A percentile compares a stretch with the other conserved stretches of the same genome.
These are phyloP conservation scores for Geosmithia flava DNA, from an alignment of 2,329 filamentous ascomycete genomes.

Conservation along the genomic window DNA sequence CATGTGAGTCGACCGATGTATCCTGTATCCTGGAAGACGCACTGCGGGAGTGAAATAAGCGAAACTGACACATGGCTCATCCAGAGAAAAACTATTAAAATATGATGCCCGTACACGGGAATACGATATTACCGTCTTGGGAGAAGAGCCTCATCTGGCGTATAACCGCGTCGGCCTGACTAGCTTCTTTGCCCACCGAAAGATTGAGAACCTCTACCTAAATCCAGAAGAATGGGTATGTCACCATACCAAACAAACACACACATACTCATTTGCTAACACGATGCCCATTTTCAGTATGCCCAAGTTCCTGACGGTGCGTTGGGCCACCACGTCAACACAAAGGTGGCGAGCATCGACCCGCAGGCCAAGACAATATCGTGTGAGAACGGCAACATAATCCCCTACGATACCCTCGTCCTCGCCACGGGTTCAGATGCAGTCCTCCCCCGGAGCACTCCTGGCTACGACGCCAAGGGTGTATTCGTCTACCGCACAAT, in stretches of 20 bases:
- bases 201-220: constrained; percentile 78
- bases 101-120: constrained; percentile 63
- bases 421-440: constrained; percentile 82
- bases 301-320: constrained; percentile 51
- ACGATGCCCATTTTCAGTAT: constrained; percentile 36
- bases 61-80: background rate
- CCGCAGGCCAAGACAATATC: constrained; percentile 50
- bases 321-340: constrained; percentile 65
- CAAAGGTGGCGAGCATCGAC: constrained; percentile 53
- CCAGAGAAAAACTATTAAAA: constrained; percentile 79
- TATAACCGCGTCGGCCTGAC: constrained; percentile 88
- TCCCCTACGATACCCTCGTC: constrained; percentile 70
- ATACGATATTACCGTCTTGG: constrained; percentile 75
- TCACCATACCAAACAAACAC: background rate
- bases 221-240: constrained; percentile 72
- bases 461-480: constrained; percentile 66
- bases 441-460: constrained; percentile 56
- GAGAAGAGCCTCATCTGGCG: constrained; percentile 76
- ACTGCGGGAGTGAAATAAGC: background rate
- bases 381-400: constrained; percentile 55
- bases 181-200: constrained; percentile 76
- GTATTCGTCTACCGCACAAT: constrained; percentile 88
- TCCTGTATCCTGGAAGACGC: background rate
- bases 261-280: background rate
- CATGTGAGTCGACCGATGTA: constrained; percentile 46